A percentile compares a stretch with the other conserved stretches of the same genome.
phyloP scores from a whole-genome alignment of 306 rosid species.

The Pueraria montana region DNA sequence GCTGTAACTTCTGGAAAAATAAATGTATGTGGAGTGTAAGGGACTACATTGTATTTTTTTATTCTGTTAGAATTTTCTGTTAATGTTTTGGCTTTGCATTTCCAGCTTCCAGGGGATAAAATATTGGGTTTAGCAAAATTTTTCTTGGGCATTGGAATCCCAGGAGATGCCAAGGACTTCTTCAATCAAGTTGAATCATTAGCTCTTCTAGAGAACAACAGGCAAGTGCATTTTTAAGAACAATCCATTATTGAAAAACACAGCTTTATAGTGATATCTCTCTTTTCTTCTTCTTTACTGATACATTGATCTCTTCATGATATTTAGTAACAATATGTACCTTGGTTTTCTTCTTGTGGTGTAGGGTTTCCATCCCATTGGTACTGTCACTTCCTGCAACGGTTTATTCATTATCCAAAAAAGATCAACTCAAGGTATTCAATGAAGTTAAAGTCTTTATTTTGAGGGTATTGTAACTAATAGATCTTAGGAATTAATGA shows the following conservation, averaged over 20 bases:
- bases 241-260: conserved; percentile 16
- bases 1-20: conserved; percentile 74
- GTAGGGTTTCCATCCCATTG: conserved; percentile 86
- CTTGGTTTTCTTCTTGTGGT: conserved; percentile 46
- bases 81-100: conserved; percentile 55
- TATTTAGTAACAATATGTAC: conserved; percentile 23
- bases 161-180: conserved; percentile 90
- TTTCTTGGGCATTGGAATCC: conserved; percentile 93
- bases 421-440: conserved; percentile 85
- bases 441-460: conserved; percentile 20
- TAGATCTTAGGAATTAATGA: conserved; percentile 31
- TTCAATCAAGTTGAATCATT: conserved; percentile 90
- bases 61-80: conserved; percentile 28
- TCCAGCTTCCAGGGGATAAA: conserved; percentile 84
- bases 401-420: conserved; percentile 82
- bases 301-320: neutral
- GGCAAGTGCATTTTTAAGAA: conserved; percentile 59
- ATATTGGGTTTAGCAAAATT: conserved; percentile 93
- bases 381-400: conserved; percentile 85
- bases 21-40: conserved; percentile 65
- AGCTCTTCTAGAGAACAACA: conserved; percentile 82
- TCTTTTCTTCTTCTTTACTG: conserved; percentile 37
- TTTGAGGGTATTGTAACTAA: neutral
- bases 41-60: conserved; percentile 6
- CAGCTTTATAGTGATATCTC: conserved; percentile 16